Evolutionary conservation across 2,329 filamentous ascomycete species (phyloP).

Genomic region (Leptographium lundbergii): DNA sequence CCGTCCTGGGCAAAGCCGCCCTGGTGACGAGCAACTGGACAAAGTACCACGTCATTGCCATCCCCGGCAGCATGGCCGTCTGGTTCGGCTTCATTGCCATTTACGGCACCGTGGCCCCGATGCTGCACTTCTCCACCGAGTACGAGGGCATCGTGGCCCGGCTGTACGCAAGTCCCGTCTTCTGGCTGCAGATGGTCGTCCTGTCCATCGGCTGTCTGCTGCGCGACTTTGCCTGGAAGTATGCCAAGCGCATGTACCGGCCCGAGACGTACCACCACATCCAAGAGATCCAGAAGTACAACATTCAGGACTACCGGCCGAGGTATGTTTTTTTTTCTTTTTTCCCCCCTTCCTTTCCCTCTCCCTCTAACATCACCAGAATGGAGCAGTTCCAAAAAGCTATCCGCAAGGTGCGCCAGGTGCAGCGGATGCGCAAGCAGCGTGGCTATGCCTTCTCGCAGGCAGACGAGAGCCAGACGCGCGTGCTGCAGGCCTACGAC

Average conservation of each 20-base stretch:
- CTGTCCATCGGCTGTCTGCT: slow-evolving; percentile 72
- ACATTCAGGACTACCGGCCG: slow-evolving; percentile 96
- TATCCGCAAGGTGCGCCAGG: slow-evolving; percentile 94
- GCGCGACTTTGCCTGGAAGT: slow-evolving; percentile 93
- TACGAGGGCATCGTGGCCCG: slow-evolving; percentile 74
- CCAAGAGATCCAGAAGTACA: slow-evolving; percentile 99
- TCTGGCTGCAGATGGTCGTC: slow-evolving; percentile 81
- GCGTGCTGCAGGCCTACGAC: slow-evolving; percentile 93
- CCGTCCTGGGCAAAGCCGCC: slow-evolving; percentile 87
- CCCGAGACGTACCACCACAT: slow-evolving; percentile 96
- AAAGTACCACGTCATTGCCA: slow-evolving; percentile 91
- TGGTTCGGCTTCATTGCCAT: slow-evolving; percentile 86
- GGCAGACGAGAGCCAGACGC: slow-evolving; percentile 89
- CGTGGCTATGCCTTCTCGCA: slow-evolving; percentile 96
- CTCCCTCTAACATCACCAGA: slow-evolving; percentile 26
- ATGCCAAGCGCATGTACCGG: slow-evolving; percentile 91
- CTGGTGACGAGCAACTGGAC: slow-evolving; percentile 97
- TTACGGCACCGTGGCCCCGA: slow-evolving; percentile 78
- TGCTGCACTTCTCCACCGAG: slow-evolving; percentile 67
- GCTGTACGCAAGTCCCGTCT: slow-evolving; percentile 68
- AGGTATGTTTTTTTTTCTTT: slow-evolving; percentile 43
- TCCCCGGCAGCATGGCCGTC: slow-evolving; percentile 81
- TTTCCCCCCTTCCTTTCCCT: background rate
- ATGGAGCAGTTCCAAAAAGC: slow-evolving; percentile 99
- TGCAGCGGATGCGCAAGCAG: slow-evolving; percentile 98